A percentile compares a stretch with the other conserved stretches of the same genome.
These are phyloP conservation scores for Sisymbrium altissimum DNA, from an alignment of 345 rosid genomes.

Conservation along the genomic window DNA sequence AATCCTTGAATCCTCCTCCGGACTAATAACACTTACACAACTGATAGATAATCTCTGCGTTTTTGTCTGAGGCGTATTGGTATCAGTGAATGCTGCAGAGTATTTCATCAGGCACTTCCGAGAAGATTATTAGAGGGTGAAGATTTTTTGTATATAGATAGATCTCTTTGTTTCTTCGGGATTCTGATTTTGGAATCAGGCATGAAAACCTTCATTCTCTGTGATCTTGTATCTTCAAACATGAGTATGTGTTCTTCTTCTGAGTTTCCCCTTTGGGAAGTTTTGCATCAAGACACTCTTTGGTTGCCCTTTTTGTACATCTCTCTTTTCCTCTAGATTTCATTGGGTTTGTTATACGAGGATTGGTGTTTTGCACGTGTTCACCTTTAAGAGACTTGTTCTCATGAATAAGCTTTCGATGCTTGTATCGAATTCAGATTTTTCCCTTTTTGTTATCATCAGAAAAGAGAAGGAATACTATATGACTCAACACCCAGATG, in stretches of 20 bases:
- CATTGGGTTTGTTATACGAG: conserved; percentile 2
- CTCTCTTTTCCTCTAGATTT: neutral
- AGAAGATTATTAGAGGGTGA: conserved; percentile 20
- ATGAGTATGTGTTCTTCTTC: conserved; percentile 28
- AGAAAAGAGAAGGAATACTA: neutral
- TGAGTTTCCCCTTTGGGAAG: conserved; percentile 34
- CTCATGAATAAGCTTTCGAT: neutral
- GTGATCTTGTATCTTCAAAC: conserved; percentile 11
- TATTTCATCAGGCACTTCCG: conserved; percentile 1
- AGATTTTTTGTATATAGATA: conserved; percentile 31
- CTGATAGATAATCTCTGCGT: conserved; percentile 17
- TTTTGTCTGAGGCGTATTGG: conserved; percentile 26
- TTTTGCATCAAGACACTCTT: conserved; percentile 28
- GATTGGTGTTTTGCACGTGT: conserved; percentile 17
- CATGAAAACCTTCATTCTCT: conserved; percentile 22
- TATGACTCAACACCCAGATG: neutral
- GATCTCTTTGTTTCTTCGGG: conserved; percentile 21
- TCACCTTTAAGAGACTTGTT: conserved; percentile 6
- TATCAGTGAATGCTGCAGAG: conserved; percentile 24
- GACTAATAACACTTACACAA: conserved; percentile 20
- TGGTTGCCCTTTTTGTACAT: conserved; percentile 16
- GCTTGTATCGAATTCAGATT: neutral
- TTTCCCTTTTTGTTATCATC: neutral
- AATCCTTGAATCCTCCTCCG: conserved; percentile 20
- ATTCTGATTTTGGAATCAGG: conserved; percentile 16